phyloP scores from a whole-genome alignment of 495 filamentous ascomycete genomes.

The Xylaria grammica region DNA sequence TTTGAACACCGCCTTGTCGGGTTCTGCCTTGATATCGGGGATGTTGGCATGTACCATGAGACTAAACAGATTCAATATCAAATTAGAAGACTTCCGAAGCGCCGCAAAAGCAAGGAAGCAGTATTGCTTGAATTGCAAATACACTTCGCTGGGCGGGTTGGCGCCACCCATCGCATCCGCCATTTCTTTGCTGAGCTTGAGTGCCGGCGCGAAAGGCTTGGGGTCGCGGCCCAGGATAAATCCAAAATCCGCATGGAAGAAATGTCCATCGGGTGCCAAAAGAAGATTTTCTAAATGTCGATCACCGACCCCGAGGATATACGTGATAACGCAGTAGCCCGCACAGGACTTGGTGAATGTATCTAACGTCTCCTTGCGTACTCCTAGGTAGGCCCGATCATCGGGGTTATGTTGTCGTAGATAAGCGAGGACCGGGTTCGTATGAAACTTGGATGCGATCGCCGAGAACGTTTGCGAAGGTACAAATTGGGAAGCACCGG shows the following conservation, averaged over 20 bases:
- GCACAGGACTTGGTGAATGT: slow-evolving; percentile 96
- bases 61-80: slow-evolving; percentile 96
- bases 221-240: slow-evolving; percentile 98
- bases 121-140: slow-evolving; percentile 87
- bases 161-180: slow-evolving; percentile 96
- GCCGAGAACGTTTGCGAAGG: slow-evolving; percentile 81
- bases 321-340: slow-evolving; percentile 98
- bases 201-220: slow-evolving; percentile 93
- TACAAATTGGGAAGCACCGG: slow-evolving; percentile 91
- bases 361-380: slow-evolving; percentile 91
- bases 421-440: slow-evolving; percentile 76
- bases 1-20: slow-evolving; percentile 90
- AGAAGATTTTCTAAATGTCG: slow-evolving; percentile 96
- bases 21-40: slow-evolving; percentile 89
- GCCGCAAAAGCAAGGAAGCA: slow-evolving; percentile 95
- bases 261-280: slow-evolving; percentile 86
- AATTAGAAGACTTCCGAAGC: slow-evolving; percentile 81
- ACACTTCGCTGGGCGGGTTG: slow-evolving; percentile 67
- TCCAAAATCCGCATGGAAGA: slow-evolving; percentile 98
- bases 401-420: slow-evolving; percentile 91
- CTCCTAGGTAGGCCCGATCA: slow-evolving; percentile 76
- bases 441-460: slow-evolving; percentile 79
- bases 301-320: slow-evolving; percentile 97
- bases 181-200: slow-evolving; percentile 99
- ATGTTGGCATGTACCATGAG: slow-evolving; percentile 98